These are phyloP conservation scores for Penicillium glabrum DNA, from an alignment of 2,329 filamentous ascomycete species.

Conservation along the genomic window DNA sequence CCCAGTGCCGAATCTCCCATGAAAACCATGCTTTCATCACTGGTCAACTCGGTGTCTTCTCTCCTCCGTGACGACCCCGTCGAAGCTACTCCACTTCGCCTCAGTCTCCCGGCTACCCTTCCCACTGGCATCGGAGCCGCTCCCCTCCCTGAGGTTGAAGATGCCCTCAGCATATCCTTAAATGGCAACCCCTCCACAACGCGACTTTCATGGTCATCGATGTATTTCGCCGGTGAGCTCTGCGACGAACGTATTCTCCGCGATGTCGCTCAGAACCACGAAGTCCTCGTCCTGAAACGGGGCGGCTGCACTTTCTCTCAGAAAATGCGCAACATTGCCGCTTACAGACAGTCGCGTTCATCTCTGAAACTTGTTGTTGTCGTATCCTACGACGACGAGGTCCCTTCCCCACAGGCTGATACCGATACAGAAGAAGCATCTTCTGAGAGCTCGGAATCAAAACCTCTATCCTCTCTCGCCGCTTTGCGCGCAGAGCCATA, in stretches of 20 bases:
- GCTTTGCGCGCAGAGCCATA: slow-evolving; percentile 37
- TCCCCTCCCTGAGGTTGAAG: slow-evolving; percentile 65
- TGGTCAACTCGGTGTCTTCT: slow-evolving; percentile 53
- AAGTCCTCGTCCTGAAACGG: slow-evolving; percentile 78
- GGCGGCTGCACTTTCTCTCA: slow-evolving; percentile 81
- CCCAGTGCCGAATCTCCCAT: slow-evolving; percentile 34
- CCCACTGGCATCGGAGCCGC: slow-evolving; percentile 59
- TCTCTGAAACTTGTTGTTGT: slow-evolving; percentile 80
- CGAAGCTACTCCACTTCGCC: slow-evolving; percentile 35
- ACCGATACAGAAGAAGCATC: not conserved
- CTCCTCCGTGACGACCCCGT: slow-evolving; percentile 45
- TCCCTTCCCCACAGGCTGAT: slow-evolving; percentile 14
- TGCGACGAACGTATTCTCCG: slow-evolving; percentile 55
- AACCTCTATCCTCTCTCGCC: slow-evolving; percentile 37
- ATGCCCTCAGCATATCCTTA: slow-evolving; percentile 45
- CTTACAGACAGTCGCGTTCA: slow-evolving; percentile 61
- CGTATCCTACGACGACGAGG: slow-evolving; percentile 61
- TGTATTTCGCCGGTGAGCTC: slow-evolving; percentile 74
- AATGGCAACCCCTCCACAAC: slow-evolving; percentile 41
- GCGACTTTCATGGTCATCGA: slow-evolving; percentile 64
- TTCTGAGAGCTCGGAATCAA: slow-evolving; percentile 6
- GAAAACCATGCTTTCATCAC: slow-evolving; percentile 45
- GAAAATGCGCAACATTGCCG: slow-evolving; percentile 83
- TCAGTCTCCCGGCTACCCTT: slow-evolving; percentile 49
- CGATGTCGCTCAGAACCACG: slow-evolving; percentile 56